Evolutionary conservation across 768 basidiomycete species (phyloP).

Genomic region (Russula emetica): DNA sequence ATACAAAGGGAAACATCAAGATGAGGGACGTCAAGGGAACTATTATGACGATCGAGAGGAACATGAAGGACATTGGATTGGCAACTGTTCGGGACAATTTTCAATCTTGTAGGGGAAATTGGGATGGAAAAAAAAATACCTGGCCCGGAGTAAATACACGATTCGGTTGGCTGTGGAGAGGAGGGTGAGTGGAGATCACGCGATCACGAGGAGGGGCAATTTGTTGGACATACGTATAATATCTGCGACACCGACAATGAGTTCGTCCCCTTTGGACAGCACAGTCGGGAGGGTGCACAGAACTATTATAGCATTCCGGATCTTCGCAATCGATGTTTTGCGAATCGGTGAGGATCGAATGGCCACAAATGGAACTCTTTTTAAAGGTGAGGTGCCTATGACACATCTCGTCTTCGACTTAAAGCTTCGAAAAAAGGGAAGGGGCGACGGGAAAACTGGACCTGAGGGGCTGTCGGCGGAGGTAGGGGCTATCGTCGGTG

Average conservation of each 20-base stretch:
- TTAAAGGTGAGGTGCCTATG: conserved; percentile 54
- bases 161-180: conserved; percentile 46
- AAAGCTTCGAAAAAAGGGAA: conserved; percentile 8
- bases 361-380: conserved; percentile 50
- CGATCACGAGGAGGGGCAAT: background rate
- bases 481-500: conserved; percentile 23
- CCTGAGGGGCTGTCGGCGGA: conserved; percentile 25
- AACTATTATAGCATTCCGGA: conserved; percentile 44
- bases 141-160: conserved; percentile 41
- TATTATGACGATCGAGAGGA: conserved; percentile 1
- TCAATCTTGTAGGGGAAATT: background rate
- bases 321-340: conserved; percentile 50
- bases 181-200: background rate
- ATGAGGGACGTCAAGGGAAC: background rate
- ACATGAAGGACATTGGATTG: conserved; percentile 12
- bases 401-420: conserved; percentile 47
- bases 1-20: background rate
- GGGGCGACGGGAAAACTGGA: conserved; percentile 4
- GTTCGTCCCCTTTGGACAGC: conserved; percentile 28
- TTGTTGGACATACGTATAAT: conserved; percentile 43
- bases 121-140: conserved; percentile 35
- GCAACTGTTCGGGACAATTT: background rate
- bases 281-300: conserved; percentile 48
- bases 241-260: conserved; percentile 47
- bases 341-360: conserved; percentile 46